These are phyloP conservation scores for Cladophialophora yegresii DNA, from an alignment of 2,329 filamentous ascomycete genomes.

Conservation along the genomic window DNA sequence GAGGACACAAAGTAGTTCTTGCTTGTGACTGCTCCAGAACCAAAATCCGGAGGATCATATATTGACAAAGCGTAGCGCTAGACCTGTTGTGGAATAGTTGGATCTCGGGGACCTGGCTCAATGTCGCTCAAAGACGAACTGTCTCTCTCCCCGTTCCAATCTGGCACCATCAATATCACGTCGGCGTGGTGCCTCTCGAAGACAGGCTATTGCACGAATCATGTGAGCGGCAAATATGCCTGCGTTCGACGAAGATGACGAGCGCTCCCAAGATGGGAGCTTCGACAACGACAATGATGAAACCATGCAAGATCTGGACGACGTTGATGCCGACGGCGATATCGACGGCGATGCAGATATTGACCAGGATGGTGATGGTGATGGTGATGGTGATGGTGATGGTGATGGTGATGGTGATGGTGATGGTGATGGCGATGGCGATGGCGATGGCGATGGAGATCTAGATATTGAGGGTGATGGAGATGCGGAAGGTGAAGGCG, in stretches of 20 bases:
- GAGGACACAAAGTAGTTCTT: no score
- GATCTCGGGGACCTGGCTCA: background rate
- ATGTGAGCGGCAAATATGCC: slow-evolving; percentile 36
- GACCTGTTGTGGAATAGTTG: background rate
- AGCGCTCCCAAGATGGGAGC: slow-evolving; percentile 50
- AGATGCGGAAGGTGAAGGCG: slow-evolving; percentile 51
- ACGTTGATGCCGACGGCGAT: slow-evolving; percentile 45
- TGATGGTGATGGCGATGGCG: slow-evolving; percentile 48
- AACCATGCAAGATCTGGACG: slow-evolving; percentile 47
- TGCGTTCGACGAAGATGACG: slow-evolving; percentile 44
- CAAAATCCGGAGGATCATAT: background rate
- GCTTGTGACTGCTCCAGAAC: background rate
- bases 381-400: slow-evolving; percentile 43
- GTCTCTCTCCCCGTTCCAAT: background rate
- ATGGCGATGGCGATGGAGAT: slow-evolving; percentile 44
- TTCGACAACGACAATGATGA: slow-evolving; percentile 54
- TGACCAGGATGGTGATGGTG: slow-evolving; percentile 51
- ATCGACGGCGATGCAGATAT: background rate
- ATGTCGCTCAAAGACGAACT: background rate
- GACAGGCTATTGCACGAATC: background rate
- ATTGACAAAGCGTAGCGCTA: background rate
- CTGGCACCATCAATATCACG: background rate
- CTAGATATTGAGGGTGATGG: slow-evolving; percentile 46
- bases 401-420: slow-evolving; percentile 47
- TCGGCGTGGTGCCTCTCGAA: background rate